Base-by-base conservation (phyloP, 1,284 basidiomycete genomes). In the Bondarzewia mesenterica region DNA sequence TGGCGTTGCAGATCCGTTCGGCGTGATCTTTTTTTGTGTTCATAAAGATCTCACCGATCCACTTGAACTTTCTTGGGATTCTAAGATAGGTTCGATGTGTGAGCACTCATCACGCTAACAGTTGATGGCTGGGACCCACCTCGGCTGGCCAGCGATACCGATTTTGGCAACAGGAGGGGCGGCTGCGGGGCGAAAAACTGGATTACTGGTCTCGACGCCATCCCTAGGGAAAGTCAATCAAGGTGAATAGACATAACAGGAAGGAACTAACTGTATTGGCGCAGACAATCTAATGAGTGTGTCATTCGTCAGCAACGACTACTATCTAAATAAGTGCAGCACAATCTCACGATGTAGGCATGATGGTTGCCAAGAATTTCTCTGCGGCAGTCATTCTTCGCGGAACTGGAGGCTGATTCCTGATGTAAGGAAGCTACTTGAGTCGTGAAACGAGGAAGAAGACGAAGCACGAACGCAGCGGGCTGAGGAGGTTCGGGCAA, bases 1-100 rank as follows among this genome's bases (percentile, higher is more conserved):
- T 60, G 26, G 77, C 67, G 32, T 72, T 63, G 59, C 80, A 82
- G 0, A 80, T 54, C 5, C 63, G 61, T 46, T 75, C 68, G 29
- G 67, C 61, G 20, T 59, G 62, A 21, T 64, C 62, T 14, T 50
- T 53, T 15, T 56, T 57, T 7, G 55, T 57, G 21, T 63, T 57
- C 42, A 65, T 56, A 54, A 60, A 61, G 18, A 67, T 52, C 21
- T 67, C 62, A 35, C 67, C 67, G 3, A 53, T 50, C 68, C 68
- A 69, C 40, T 63, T 62, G 58, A 61, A 69, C 41, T 67, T 66
- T 57, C 63, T 65, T 15, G 58, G 58, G 10, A 58, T 57, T 29
- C 46, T 47, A 40, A 12, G 20, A 5, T 18, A 35, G 32, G n/a
- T n/a, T n/a, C n/a, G n/a, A n/a, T n/a, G n/a, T n/a, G n/a, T n/a